Percentiles rank a stretch among this genome's conserved stretches.
These are phyloP conservation scores for Echinosophora koreensis DNA, from an alignment of 306 rosid species.

Conservation along the genomic window DNA sequence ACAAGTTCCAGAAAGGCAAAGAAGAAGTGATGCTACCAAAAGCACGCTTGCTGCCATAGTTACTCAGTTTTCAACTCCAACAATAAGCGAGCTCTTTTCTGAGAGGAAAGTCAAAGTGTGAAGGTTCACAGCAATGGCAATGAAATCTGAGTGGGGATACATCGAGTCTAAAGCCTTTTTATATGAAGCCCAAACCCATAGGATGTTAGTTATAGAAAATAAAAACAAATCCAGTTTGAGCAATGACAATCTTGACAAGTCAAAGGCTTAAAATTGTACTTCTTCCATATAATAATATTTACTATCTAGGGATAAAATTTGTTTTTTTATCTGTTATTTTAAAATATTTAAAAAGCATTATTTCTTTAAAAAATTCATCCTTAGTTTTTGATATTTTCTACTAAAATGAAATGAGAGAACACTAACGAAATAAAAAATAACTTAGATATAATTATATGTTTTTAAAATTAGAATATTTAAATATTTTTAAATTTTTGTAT, in stretches of 20 bases:
- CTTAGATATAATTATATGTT: no score
- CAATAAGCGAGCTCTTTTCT: not conserved
- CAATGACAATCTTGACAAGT: slow-evolving; percentile 20
- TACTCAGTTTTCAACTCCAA: slow-evolving; percentile 16
- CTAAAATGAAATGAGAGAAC: no score
- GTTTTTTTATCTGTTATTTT: no score
- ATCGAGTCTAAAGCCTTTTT: slow-evolving; percentile 36
- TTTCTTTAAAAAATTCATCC: no score
- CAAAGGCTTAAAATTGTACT: slow-evolving; percentile 2
- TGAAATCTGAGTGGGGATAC: slow-evolving; percentile 43
- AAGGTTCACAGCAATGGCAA: slow-evolving; percentile 15
- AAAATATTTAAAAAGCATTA: no score
- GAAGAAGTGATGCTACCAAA: slow-evolving; percentile 61
- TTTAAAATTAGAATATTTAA: no score
- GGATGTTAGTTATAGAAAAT: slow-evolving; percentile 7
- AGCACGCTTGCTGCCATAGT: slow-evolving; percentile 67
- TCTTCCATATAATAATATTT: no score
- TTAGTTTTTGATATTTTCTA: no score
- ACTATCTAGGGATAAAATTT: no score
- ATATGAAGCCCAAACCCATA: slow-evolving; percentile 26
- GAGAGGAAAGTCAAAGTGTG: slow-evolving; percentile 33
- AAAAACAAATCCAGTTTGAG: slow-evolving; percentile 16
- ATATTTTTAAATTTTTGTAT: no score
- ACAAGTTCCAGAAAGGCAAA: slow-evolving; percentile 62
- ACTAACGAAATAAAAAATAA: no score